phyloP scores from a whole-genome alignment of 1,284 basidiomycete genomes.

The Pholiota adiposa region DNA sequence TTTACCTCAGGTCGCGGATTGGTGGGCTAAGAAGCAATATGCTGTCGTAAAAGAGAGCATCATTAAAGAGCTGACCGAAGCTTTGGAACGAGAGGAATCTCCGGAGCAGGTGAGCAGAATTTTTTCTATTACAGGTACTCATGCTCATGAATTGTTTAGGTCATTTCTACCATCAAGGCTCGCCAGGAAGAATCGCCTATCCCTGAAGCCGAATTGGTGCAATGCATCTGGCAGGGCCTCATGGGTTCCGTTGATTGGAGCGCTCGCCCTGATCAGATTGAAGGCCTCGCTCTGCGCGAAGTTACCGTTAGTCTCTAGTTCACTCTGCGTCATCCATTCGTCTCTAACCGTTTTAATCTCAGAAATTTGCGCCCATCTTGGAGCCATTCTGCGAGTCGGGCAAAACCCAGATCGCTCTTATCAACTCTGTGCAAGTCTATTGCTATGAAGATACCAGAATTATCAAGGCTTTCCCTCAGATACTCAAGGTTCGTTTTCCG shows the following conservation, averaged over 20 bases:
- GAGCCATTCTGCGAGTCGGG: constrained; percentile 87
- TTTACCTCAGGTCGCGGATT: constrained; percentile 82
- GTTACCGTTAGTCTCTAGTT: constrained; percentile 61
- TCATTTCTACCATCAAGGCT: constrained; percentile 73
- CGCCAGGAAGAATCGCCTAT: constrained; percentile 73
- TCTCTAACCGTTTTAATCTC: constrained; percentile 14
- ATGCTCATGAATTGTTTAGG: constrained; percentile 45
- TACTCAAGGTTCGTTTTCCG: constrained; percentile 75
- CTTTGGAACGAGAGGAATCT: constrained; percentile 63
- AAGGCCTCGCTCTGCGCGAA: constrained; percentile 83
- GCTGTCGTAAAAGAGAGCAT: constrained; percentile 75
- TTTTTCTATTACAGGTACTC: not conserved
- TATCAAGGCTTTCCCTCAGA: constrained; percentile 92
- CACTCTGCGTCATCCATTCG: constrained; percentile 9
- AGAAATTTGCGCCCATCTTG: constrained; percentile 86
- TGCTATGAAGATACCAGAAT: constrained; percentile 94
- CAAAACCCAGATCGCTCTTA: constrained; percentile 89
- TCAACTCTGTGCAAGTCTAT: constrained; percentile 93
- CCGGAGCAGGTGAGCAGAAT: constrained; percentile 58
- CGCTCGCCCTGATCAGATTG: constrained; percentile 88
- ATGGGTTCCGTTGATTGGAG: constrained; percentile 88
- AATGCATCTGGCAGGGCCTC: constrained; percentile 91
- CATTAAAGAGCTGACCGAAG: constrained; percentile 61
- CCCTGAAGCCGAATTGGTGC: constrained; percentile 82
- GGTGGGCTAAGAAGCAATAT: constrained; percentile 89